Conservation (phyloP, 148 eudicot species). For the Spergularia bocconei region DNA sequence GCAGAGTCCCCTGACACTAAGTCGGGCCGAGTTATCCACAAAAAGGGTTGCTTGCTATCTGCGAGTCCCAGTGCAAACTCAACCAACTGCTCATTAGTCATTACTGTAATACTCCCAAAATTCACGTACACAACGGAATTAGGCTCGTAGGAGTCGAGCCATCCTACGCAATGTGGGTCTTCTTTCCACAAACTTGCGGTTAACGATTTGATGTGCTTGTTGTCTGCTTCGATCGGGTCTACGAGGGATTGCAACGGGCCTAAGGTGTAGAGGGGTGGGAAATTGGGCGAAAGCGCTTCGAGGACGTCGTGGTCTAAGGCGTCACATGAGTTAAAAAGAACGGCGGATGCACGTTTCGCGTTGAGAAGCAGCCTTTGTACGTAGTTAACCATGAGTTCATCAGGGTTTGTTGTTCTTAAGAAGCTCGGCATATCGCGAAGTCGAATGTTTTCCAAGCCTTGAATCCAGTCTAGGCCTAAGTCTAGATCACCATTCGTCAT, state of each 20-base stretch:
- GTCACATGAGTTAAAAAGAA: constrained; percentile 41
- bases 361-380: background rate
- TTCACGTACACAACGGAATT: constrained; percentile 26
- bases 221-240: constrained; percentile 9
- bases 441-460: constrained; percentile 36
- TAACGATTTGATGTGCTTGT: constrained; percentile 20
- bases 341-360: constrained; percentile 30
- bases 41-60: constrained; percentile 25
- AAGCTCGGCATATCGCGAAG: constrained; percentile 41
- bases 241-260: constrained; percentile 39
- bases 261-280: constrained; percentile 37
- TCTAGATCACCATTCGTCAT: constrained; percentile 47
- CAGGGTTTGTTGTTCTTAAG: constrained; percentile 38
- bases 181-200: constrained; percentile 40
- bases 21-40: constrained; percentile 38
- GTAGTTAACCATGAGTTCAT: constrained; percentile 33
- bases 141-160: constrained; percentile 25
- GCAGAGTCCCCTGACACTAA: constrained; percentile 18
- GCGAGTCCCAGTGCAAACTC: constrained; percentile 44
- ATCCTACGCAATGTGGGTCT: constrained; percentile 26
- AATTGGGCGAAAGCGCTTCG: constrained; percentile 19
- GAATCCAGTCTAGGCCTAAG: constrained; percentile 31
- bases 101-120: constrained; percentile 32
- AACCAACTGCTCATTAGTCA: constrained; percentile 25
- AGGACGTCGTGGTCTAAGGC: constrained; percentile 35